Conservation (phyloP, 2,329 filamentous ascomycete species). For the Cladophialophora yegresii region DNA sequence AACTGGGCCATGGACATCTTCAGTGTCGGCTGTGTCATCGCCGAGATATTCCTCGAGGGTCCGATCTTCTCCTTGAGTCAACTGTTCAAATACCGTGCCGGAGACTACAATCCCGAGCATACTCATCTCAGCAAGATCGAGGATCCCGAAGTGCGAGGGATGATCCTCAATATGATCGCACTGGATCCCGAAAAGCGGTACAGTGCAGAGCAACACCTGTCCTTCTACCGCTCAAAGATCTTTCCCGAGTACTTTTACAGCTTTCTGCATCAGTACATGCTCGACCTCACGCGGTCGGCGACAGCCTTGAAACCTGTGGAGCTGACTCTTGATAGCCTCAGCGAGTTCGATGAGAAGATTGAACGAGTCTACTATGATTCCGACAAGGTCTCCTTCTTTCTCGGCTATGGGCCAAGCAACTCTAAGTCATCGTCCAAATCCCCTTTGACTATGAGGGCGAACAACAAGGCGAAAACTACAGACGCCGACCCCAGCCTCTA, state of each 20-base stretch:
- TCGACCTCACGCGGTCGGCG: constrained; percentile 85
- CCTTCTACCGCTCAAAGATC: constrained; percentile 86
- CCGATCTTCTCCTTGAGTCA: constrained; percentile 98
- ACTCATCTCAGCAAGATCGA: constrained; percentile 82
- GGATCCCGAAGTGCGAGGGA: constrained; percentile 79
- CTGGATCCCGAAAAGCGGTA: constrained; percentile 88
- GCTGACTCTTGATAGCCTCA: constrained; percentile 69
- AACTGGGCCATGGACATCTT: constrained; percentile 99
- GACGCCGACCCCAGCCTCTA: constrained; percentile 63
- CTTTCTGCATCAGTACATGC: constrained; percentile 97
- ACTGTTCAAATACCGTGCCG: constrained; percentile 88
- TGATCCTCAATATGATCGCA: constrained; percentile 95
- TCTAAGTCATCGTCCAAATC: constrained; percentile 39
- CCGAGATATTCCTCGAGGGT: constrained; percentile 89
- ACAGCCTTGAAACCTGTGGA: constrained; percentile 73
- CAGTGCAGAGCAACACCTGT: constrained; percentile 88
- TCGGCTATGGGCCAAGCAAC: constrained; percentile 59
- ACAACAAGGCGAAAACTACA: constrained; percentile 65
- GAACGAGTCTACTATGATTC: constrained; percentile 92
- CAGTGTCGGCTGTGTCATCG: constrained; percentile 93
- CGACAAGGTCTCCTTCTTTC: constrained; percentile 94
- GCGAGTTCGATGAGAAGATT: constrained; percentile 90
- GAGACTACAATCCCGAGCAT: constrained; percentile 85
- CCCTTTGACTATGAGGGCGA: constrained; percentile 50
- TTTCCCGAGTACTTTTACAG: constrained; percentile 98